Evolutionary conservation across 2,329 filamentous ascomycete species (phyloP), one percentile per base, ranked within the genome.

Genomic region (Fusarium cicatricum): DNA sequence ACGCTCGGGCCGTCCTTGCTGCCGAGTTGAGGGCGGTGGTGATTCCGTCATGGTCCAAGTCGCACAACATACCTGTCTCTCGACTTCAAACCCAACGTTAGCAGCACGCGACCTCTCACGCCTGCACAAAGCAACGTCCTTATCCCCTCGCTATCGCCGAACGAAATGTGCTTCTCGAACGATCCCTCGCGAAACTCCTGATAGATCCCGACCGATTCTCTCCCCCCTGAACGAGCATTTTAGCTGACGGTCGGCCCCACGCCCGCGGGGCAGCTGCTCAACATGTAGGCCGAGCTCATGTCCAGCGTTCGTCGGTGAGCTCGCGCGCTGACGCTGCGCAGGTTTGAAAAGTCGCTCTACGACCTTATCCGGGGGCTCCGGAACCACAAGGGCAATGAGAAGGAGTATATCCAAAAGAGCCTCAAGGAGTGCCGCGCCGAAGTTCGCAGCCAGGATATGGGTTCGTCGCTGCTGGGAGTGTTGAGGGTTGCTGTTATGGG

Each of bases 271-370:
- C 66, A 68, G 60, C 58, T 55, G 56, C 61, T 62, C 64, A 69
- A 54, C 49, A 69, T 69, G 67, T 69, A 69, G 61, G 64, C 40
- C 34, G 51, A 62, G 58, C 53, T 60, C 41, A 44, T 51, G 29
- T 39, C n/a, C 29, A 36, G 14, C 16, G 11, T 4, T 28, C 17
- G 45, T 26, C 29, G 15, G 32, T 33, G 17, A 34, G 36, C 42
- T 34, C 39, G 39, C 37, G 52, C 53, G 61, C 64, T 70, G 57
- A 70, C 65, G 29, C n/a, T 56, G 55, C 52, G 58, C 53, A 98
- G 93, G 95, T 99, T 99, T 80, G 95, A 99, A 77, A 99, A 99
- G 79, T 97, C 95, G 36, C 86, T 99, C 16, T 97, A 97, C 78
- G 94, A 98, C 86, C 93, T 99, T 82, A 99, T 99, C 70, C 87